A percentile compares a stretch with the other conserved stretches of the same genome.
Conservation (phyloP, 2,329 filamentous ascomycete genomes). For the Clonostachys chloroleuca region DNA sequence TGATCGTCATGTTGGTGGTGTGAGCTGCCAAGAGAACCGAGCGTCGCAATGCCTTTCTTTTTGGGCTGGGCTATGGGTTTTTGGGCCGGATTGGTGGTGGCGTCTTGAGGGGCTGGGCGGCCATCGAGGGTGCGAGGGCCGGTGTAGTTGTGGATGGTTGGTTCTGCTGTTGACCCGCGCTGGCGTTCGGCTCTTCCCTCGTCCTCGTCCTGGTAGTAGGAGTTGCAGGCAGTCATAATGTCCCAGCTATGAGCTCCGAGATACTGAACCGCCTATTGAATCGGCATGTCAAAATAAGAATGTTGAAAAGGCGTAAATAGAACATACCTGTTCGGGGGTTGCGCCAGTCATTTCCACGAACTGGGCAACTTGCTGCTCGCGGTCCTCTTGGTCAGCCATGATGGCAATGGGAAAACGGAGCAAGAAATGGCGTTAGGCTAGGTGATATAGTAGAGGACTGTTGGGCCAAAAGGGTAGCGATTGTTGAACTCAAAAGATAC, state of each 20-base stretch:
- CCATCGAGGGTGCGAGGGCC: constrained; percentile 61
- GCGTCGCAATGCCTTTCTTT: constrained; percentile 56
- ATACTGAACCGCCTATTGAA: constrained; percentile 58
- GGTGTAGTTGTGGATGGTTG: constrained; percentile 37
- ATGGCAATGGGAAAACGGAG: not conserved
- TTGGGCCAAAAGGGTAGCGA: not conserved
- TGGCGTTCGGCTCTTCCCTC: constrained; percentile 37
- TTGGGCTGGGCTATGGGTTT: constrained; percentile 36
- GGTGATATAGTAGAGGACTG: not conserved
- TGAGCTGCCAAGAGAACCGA: constrained; percentile 49
- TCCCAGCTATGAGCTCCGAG: constrained; percentile 65
- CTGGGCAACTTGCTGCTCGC: constrained; percentile 41
- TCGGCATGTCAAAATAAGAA: no score
- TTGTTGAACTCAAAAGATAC: no score
- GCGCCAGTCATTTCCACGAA: constrained; percentile 54
- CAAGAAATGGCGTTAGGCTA: not conserved
- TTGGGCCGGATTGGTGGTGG: constrained; percentile 22
- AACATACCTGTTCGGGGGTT: constrained; percentile 36
- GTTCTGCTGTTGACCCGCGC: constrained; percentile 33
- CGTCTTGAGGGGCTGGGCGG: constrained; percentile 43
- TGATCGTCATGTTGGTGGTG: constrained; percentile 47
- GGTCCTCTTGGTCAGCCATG: constrained; percentile 28
- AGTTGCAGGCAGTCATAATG: constrained; percentile 54
- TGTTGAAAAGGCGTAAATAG: no score
- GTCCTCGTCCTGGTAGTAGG: constrained; percentile 57